Evolutionary conservation across 2,329 filamentous ascomycete species (phyloP), one percentile per base, ranked within the genome.

Genomic region (Lecanicillium sp.): DNA sequence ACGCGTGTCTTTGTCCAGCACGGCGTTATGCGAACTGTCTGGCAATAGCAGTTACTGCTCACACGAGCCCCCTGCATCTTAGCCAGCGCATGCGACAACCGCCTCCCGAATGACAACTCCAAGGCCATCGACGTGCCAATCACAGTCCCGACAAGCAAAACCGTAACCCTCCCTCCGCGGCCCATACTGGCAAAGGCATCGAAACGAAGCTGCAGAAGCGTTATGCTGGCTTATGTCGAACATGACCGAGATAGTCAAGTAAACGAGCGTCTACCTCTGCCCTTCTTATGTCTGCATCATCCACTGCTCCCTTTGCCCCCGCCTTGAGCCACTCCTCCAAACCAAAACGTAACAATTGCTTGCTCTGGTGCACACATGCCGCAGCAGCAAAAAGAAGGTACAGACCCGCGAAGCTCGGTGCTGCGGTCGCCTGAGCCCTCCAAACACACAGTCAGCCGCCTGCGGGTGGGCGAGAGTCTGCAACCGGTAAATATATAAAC

Each of bases 391-490:
- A n/a, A 5, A 21, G 19, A 36, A 21, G 37, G 37, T 4, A 8
- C 12, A 17, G 11, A 10, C 4, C 23, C 15, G 15, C n/a, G 19
- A 15, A 36, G 37, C 37, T 27, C 37, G 37, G 29, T n/a, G 20
- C 20, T 14, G n/a, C 17, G 11, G 21, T 19, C 17, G 12, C 37
- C 26, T 10, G 44, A 40, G 27, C 36, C 24, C 9, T 29, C 20
- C 26, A 46, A n/a, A 17, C 21, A 24, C 21, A n/a, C 37, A 9
- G 37, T 41, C 17, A 36, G 45, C 38, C 40, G 47, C n/a, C 47
- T 49, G 19, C 40, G 27, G n/a, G 27, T 33, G n/a, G 47, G 47
- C 35, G 47, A 49, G 27, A 39, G 26, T 14, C 36, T 49, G 29
- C 40, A 39, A 44, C 27, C 40, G 47, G 47, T 49, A 49, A 41